Conservation (phyloP, 2,329 filamentous ascomycete species). For the Aspergillus sp. region DNA sequence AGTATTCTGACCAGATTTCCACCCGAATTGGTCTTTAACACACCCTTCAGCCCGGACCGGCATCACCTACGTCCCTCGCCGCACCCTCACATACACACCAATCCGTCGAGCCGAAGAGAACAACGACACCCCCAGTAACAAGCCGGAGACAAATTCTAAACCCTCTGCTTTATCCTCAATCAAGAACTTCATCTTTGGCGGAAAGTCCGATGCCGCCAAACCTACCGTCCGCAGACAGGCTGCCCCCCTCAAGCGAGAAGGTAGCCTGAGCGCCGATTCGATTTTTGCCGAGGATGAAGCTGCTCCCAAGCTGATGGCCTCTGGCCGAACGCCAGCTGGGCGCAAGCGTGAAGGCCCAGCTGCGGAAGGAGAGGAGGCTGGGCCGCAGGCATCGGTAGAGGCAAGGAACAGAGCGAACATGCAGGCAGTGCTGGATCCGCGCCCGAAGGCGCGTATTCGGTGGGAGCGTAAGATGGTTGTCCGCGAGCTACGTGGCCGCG, state of each 20-base stretch:
- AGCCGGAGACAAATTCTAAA: conserved; percentile 21
- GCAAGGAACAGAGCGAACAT: conserved; percentile 54
- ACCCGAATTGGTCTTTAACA: not conserved
- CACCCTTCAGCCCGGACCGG: conserved; percentile 29
- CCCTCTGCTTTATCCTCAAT: conserved; percentile 31
- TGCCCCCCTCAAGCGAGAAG: conserved; percentile 35
- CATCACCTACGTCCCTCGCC: conserved; percentile 35
- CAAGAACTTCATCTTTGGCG: conserved; percentile 36
- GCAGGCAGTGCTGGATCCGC: conserved; percentile 69
- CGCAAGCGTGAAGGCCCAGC: conserved; percentile 20
- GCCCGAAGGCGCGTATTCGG: conserved; percentile 66
- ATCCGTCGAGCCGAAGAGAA: conserved; percentile 31
- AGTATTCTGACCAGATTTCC: not conserved
- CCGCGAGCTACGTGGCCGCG: conserved; percentile 67
- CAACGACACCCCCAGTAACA: conserved; percentile 16
- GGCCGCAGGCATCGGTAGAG: conserved; percentile 24
- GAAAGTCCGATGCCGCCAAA: conserved; percentile 24
- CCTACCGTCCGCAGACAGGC: conserved; percentile 28
- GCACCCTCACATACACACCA: conserved; percentile 35
- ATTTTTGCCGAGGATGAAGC: conserved; percentile 43
- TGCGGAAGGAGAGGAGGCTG: conserved; percentile 8
- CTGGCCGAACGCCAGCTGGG: conserved; percentile 27
- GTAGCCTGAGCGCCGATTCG: conserved; percentile 37
- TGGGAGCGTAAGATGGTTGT: conserved; percentile 87
- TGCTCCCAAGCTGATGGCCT: conserved; percentile 24